Conservation (phyloP, 768 basidiomycete species). For the Porpolomopsis calyptriformis region DNA sequence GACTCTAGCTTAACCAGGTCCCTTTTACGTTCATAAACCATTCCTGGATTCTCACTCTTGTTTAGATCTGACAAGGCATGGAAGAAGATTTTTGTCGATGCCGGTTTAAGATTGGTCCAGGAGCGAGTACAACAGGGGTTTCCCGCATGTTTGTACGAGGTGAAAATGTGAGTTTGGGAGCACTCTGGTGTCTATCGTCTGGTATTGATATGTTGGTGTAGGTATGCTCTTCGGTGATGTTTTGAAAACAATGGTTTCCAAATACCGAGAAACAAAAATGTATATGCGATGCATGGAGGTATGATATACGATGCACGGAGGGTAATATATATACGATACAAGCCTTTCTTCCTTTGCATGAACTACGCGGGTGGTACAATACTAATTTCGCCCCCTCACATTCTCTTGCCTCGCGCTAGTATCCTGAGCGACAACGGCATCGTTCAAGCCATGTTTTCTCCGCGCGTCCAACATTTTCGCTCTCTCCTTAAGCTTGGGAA, state of each 20-base stretch:
- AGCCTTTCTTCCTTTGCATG: neutral
- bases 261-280: too few relatives aligned
- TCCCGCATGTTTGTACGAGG: constrained; percentile 67
- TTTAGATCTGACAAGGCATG: constrained; percentile 74
- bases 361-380: neutral
- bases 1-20: constrained; percentile 90
- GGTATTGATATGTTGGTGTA: constrained; percentile 15
- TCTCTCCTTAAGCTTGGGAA: constrained; percentile 50
- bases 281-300: neutral
- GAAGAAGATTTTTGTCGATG: constrained; percentile 62
- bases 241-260: too few relatives aligned
- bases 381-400: neutral
- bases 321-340: neutral
- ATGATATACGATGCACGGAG: neutral
- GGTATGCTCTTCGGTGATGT: constrained; percentile 47
- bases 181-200: neutral
- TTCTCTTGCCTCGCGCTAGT: neutral
- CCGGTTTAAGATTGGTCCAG: constrained; percentile 59
- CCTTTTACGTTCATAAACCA: neutral
- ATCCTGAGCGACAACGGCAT: constrained; percentile 34
- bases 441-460: constrained; percentile 43
- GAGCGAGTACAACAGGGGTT: constrained; percentile 79
- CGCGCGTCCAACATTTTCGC: constrained; percentile 28
- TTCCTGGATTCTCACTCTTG: neutral
- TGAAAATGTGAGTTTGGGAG: constrained; percentile 61